Conservation (phyloP, 2,329 filamentous ascomycete species). For the Alternaria solani region DNA sequence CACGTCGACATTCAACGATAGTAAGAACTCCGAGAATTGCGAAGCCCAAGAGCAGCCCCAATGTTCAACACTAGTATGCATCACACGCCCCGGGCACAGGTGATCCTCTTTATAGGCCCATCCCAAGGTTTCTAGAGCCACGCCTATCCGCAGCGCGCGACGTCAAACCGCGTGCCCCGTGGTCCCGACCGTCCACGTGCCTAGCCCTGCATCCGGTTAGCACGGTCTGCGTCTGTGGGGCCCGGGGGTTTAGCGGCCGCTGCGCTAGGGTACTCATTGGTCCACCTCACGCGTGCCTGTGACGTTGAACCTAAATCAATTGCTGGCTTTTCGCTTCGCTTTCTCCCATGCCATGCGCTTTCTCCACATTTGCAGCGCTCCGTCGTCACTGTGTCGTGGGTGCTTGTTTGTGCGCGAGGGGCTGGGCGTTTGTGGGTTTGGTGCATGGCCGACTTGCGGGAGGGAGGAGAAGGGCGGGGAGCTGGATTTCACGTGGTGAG, state of each 20-base stretch:
- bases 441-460: background rate
- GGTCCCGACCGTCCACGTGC: slow-evolving; percentile 3
- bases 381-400: background rate
- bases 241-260: slow-evolving; percentile 4
- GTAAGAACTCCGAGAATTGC: background rate
- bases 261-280: slow-evolving; percentile 8
- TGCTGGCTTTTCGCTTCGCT: background rate
- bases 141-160: background rate
- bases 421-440: background rate
- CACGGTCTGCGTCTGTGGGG: background rate
- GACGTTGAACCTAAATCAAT: slow-evolving; percentile 7
- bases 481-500: no score
- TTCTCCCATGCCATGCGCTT: no score
- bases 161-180: slow-evolving; percentile 12
- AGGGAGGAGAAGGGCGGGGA: background rate
- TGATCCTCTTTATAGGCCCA: background rate
- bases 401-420: background rate
- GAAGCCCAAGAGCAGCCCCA: background rate
- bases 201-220: slow-evolving; percentile 8
- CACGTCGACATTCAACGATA: background rate
- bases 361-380: background rate
- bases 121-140: background rate
- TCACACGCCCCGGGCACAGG: background rate
- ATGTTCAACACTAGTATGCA: background rate
- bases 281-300: slow-evolving; percentile 9